These are phyloP conservation scores for Curvularia spicifera DNA, from an alignment of 2,329 filamentous ascomycete species.

Conservation along the genomic window DNA sequence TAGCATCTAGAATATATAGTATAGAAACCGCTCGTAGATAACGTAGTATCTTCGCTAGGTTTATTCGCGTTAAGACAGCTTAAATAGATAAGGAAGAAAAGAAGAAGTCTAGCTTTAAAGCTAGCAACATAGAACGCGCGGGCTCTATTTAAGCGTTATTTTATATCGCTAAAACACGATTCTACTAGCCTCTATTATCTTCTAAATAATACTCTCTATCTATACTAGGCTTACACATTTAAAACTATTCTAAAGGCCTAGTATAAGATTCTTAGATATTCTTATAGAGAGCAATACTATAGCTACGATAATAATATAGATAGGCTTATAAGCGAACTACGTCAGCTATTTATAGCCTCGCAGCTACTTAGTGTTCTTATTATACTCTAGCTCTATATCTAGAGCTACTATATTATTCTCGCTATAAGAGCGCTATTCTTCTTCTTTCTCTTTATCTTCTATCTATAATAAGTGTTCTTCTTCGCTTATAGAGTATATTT, in stretches of 20 bases:
- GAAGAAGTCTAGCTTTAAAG: conserved; percentile 13
- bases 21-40: too few relatives aligned
- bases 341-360: conserved; percentile 13
- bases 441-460: conserved; percentile 16
- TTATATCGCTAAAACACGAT: conserved; percentile 13
- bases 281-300: conserved; percentile 1
- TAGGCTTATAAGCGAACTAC: conserved; percentile 16
- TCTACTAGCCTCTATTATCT: conserved; percentile 17
- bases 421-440: conserved; percentile 7
- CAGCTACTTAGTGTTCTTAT: conserved; percentile 18
- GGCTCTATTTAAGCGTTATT: conserved; percentile 12
- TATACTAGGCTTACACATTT: background rate
- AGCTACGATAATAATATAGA: conserved; percentile 14
- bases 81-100: conserved; percentile 14
- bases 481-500: conserved; percentile 5
- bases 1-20: too few relatives aligned
- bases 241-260: conserved; percentile 4
- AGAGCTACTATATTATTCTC: too few relatives aligned
- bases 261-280: conserved; percentile 5
- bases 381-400: conserved; percentile 7
- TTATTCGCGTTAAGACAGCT: conserved; percentile 15
- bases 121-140: background rate
- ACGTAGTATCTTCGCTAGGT: background rate
- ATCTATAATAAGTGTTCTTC: conserved; percentile 4
- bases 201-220: conserved; percentile 13